phyloP scores from a whole-genome alignment of 2,329 filamentous ascomycete species.

The Pseudocercospora eumusae region DNA sequence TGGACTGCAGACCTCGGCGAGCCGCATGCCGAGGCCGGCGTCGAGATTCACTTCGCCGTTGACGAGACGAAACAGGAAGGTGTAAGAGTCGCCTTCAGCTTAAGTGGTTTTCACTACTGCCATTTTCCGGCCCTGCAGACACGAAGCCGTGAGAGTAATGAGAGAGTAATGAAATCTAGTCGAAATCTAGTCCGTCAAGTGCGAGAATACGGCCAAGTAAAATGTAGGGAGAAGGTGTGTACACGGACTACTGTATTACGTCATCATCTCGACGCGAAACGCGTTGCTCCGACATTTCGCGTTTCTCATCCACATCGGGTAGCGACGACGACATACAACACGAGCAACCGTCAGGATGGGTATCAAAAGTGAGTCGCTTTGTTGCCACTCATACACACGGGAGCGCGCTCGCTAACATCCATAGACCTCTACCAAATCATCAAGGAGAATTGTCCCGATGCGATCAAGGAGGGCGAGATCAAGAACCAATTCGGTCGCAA shows the following conservation, averaged over 20 bases:
- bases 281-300: not conserved
- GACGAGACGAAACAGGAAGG: conserved; percentile 5
- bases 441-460: conserved; percentile 76
- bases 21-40: not conserved
- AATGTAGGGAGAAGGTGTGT: not conserved
- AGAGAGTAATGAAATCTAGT: too few relatives aligned
- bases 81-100: not conserved
- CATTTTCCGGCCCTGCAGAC: not conserved
- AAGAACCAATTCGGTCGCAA: conserved; percentile 99
- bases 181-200: not conserved
- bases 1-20: conserved; percentile 5
- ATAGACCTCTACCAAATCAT: conserved; percentile 52
- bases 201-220: not conserved
- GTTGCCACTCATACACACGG: not conserved
- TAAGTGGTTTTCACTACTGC: too few relatives aligned
- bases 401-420: conserved; percentile 11
- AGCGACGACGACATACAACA: conserved; percentile 9
- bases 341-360: conserved; percentile 35
- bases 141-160: not conserved
- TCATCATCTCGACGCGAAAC: not conserved
- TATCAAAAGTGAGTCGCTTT: conserved; percentile 42
- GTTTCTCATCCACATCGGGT: not conserved
- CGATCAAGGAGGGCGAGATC: conserved; percentile 95
- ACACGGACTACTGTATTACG: not conserved
- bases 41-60: conserved; percentile 7